A percentile compares a stretch with the other conserved stretches of the same genome.
These are phyloP conservation scores for Mycosarcoma maydis DNA, from an alignment of 1,284 basidiomycete genomes.

Conservation along the genomic window DNA sequence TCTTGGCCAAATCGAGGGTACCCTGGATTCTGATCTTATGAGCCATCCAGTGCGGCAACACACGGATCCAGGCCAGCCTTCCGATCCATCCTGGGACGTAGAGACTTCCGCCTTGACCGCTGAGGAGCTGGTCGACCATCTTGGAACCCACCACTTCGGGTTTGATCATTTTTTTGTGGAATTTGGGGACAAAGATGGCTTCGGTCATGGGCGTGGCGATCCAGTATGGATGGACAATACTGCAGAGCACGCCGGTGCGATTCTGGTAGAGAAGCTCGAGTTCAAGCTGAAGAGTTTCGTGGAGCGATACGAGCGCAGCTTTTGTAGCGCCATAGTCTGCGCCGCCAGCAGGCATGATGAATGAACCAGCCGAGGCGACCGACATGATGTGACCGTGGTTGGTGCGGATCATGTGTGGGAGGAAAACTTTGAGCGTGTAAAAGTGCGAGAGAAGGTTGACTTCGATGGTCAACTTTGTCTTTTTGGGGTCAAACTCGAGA, in stretches of 20 bases:
- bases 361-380: conserved; percentile 54
- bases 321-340: conserved; percentile 60
- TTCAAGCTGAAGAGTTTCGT: conserved; percentile 60
- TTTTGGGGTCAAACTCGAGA: conserved; percentile 44
- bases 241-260: conserved; percentile 37
- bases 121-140: conserved; percentile 30
- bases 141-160: conserved; percentile 10
- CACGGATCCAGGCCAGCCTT: conserved; percentile 17
- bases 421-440: conserved; percentile 59
- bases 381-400: conserved; percentile 64
- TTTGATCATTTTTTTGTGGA: conserved; percentile 21
- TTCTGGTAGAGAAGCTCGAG: conserved; percentile 54
- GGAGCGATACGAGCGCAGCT: conserved; percentile 55
- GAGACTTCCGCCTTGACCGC: conserved; percentile 34
- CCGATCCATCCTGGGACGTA: conserved; percentile 43
- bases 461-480: conserved; percentile 47
- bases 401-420: conserved; percentile 56
- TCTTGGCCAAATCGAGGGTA: conserved; percentile 16
- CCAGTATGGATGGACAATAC: conserved; percentile 39
- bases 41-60: conserved; percentile 19
- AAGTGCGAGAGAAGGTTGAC: conserved; percentile 62
- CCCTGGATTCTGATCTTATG: conserved; percentile 18
- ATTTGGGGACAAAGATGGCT: conserved; percentile 5
- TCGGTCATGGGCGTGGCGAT: conserved; percentile 9
- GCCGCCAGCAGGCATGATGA: conserved; percentile 58